Base-by-base conservation (phyloP, 192 early-diverging fungal species). In the Entomortierella parvispora region DNA sequence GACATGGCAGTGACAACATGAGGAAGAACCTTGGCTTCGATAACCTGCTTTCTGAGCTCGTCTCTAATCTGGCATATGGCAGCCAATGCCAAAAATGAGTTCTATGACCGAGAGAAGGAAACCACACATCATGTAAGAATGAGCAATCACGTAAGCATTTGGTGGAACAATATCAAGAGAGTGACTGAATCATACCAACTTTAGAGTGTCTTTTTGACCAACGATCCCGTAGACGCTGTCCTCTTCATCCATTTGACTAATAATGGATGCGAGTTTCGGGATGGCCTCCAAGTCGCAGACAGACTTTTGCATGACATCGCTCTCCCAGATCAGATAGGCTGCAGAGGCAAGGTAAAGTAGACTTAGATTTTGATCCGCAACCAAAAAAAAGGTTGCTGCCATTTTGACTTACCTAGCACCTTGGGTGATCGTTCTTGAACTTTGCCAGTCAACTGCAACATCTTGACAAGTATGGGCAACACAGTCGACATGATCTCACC, bases 211-310 rank as follows among this genome's bases (percentile, higher is more conserved):
- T 26, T 80, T 81, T 58, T 85, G 83, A 40, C 65, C 82, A 17
- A 75, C 75, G 7, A 80, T 74, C 28, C 74, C 75, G 51, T 82
- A 81, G n/a, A 71, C 65, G 26, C 48, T 65, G 25, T 87, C 84
- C 25, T 74, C 68, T 4, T 80, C 70, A 18, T 61, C 54, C 80
- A 79, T 68, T 51, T 80, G 58, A 32, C 82, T 79, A 65, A 88
- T 78, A 29, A 95, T 80, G 22, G 81, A 69, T 14, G 88, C 88
- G 17, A 93, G 65, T 48, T 84, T 86, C 2, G 85, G 61, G 25
- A 95, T 88, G 4, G 92, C 90, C 26, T 92, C 91, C 25, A 87
- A 88, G 45, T 95, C 93, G 77, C 88, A 81, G 0, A 93, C 92
- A 0, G 90, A 87, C 55, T 86, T 88, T 70, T 95, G 93, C 76